A percentile compares a stretch with the other conserved stretches of the same genome.
Conservation (phyloP, 371 early-diverging fungal genomes). For the Mortierella sp. region DNA sequence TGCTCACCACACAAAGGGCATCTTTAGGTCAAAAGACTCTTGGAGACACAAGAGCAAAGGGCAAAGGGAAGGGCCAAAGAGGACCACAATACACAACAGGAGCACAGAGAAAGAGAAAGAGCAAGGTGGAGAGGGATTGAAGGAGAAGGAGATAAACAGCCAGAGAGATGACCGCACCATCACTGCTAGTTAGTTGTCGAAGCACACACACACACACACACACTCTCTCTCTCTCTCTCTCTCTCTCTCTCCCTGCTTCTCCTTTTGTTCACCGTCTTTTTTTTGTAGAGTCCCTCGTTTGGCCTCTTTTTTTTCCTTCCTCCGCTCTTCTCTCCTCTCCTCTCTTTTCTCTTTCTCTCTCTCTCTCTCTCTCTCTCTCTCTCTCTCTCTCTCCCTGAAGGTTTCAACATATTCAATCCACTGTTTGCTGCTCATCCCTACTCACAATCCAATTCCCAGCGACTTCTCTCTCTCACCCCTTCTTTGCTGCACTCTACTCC, state of each 20-base stretch:
- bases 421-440: neutral
- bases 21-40: no score
- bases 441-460: neutral
- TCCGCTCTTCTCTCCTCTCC: neutral
- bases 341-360: neutral
- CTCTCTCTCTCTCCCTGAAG: neutral
- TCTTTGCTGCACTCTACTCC: neutral
- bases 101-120: no score
- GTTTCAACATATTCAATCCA: neutral
- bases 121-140: no score
- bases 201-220: neutral
- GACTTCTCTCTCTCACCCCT: neutral
- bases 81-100: no score
- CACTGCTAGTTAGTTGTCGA: neutral
- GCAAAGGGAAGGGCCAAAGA: no score
- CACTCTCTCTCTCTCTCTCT: neutral
- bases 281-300: neutral
- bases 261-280: neutral
- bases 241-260: neutral
- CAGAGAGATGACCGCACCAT: neutral
- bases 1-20: no score
- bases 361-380: constrained; percentile 6
- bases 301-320: neutral
- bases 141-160: no score
- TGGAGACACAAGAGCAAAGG: no score